Conservation (phyloP, 441 rosid species). For the Euphorbia schlechtendalii region DNA sequence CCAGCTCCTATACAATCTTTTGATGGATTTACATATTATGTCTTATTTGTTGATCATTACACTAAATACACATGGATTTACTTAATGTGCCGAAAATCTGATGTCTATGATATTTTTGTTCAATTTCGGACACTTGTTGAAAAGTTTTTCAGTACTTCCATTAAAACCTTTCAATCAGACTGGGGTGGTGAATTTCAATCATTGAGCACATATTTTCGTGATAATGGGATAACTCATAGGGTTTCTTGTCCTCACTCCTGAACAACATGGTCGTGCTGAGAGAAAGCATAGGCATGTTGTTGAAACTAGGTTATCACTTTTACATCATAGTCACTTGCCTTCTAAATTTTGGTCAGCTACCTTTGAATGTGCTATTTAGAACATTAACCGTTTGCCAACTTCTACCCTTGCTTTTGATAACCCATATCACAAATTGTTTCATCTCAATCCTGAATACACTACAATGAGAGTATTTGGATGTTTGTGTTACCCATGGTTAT, state of each 20-base stretch:
- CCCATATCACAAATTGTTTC: neutral
- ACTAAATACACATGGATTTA: too few relatives aligned
- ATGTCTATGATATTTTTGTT: neutral
- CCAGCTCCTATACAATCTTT: neutral
- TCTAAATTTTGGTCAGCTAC: neutral
- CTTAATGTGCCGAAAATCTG: neutral
- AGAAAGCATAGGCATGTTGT: neutral
- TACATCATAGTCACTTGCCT: neutral
- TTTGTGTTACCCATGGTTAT: neutral
- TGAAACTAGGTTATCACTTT: neutral
- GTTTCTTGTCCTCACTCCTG: neutral
- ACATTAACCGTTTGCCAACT: neutral
- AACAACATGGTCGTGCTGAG: neutral
- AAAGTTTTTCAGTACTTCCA: neutral
- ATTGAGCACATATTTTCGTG: neutral
- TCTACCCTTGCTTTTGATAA: neutral
- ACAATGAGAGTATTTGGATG: neutral
- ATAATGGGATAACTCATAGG: too few relatives aligned
- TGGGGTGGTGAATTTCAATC: neutral
- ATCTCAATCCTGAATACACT: neutral
- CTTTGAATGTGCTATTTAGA: neutral
- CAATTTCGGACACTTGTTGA: neutral
- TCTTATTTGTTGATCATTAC: too few relatives aligned
- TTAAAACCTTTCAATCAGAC: neutral
- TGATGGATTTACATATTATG: too few relatives aligned